Evolutionary conservation across 495 filamentous ascomycete genomes (phyloP).

Genomic region (Aspergillus sparsus): DNA sequence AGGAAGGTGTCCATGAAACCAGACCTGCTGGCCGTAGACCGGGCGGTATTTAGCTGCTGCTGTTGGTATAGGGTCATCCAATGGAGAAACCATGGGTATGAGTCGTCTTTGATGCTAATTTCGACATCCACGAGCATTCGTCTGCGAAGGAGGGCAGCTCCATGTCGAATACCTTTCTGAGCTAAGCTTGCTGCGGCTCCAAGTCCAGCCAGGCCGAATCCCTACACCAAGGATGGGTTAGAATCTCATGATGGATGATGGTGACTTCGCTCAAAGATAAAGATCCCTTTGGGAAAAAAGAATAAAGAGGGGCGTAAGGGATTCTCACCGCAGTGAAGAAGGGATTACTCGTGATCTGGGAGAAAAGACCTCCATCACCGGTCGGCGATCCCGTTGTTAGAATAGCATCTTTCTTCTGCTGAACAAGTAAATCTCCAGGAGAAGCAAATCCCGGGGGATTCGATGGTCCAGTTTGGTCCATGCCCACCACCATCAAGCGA

Average conservation of each 20-base stretch:
- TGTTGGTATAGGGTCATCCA: constrained; percentile 88
- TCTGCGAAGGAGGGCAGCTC: constrained; percentile 69
- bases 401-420: constrained; percentile 41
- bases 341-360: constrained; percentile 63
- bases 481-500: constrained; percentile 27
- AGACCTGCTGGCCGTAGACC: constrained; percentile 37
- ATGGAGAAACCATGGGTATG: constrained; percentile 89
- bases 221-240: constrained; percentile 36
- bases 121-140: constrained; percentile 93
- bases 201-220: constrained; percentile 84
- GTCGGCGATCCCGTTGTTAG: constrained; percentile 33
- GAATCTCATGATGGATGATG: background rate
- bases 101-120: constrained; percentile 88
- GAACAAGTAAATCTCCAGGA: constrained; percentile 41
- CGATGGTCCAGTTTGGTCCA: constrained; percentile 44
- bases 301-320: too few species aligned
- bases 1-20: constrained; percentile 55
- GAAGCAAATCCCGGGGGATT: constrained; percentile 36
- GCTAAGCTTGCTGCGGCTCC: constrained; percentile 75
- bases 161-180: constrained; percentile 69
- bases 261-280: too few species aligned
- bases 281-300: too few species aligned
- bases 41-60: constrained; percentile 48
- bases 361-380: constrained; percentile 47
- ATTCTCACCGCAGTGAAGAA: constrained; percentile 65